A percentile compares a stretch with the other conserved stretches of the same genome.
phyloP scores from a whole-genome alignment of 495 filamentous ascomycete species.

The Astrocystis sublimbata region DNA sequence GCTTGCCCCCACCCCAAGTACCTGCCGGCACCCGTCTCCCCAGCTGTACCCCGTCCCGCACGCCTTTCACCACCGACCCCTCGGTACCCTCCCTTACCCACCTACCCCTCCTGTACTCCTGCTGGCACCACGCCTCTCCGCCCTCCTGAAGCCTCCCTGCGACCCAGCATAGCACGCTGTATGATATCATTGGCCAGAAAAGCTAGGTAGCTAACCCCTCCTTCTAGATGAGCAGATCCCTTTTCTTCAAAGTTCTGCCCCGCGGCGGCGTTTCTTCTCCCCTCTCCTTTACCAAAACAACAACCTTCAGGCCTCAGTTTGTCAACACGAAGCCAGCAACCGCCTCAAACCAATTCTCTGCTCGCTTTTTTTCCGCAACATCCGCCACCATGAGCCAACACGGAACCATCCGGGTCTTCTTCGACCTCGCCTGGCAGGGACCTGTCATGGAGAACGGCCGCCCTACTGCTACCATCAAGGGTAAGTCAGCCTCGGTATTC shows the following conservation, averaged over 20 bases:
- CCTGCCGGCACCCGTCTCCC: conserved; percentile 4
- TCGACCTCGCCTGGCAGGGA: conserved; percentile 58
- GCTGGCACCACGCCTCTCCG: conserved; percentile 7
- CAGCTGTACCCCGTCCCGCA: not conserved
- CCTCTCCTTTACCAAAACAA: conserved; percentile 17
- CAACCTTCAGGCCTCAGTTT: conserved; percentile 17
- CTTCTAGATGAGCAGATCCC: conserved; percentile 22
- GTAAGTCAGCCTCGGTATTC: conserved; percentile 50
- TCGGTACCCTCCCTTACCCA: conserved; percentile 9
- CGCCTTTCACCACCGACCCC: not conserved
- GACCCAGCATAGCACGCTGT: conserved; percentile 18
- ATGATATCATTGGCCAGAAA: conserved; percentile 21
- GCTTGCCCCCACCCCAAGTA: conserved; percentile 15
- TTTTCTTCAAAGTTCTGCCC: conserved; percentile 22
- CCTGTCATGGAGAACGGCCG: conserved; percentile 62
- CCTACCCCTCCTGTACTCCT: conserved; percentile 16
- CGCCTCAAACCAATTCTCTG: conserved; percentile 17
- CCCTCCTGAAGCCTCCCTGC: conserved; percentile 8
- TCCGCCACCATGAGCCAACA: conserved; percentile 62
- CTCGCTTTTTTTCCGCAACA: conserved; percentile 62
- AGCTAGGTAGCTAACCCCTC: conserved; percentile 22
- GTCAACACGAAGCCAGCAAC: conserved; percentile 16
- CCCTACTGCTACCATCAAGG: conserved; percentile 56
- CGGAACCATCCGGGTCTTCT: conserved; percentile 49
- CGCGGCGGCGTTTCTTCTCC: conserved; percentile 21